These are phyloP conservation scores for Magnolia sinica DNA, from an alignment of 164 flowering plant species.

Conservation along the genomic window DNA sequence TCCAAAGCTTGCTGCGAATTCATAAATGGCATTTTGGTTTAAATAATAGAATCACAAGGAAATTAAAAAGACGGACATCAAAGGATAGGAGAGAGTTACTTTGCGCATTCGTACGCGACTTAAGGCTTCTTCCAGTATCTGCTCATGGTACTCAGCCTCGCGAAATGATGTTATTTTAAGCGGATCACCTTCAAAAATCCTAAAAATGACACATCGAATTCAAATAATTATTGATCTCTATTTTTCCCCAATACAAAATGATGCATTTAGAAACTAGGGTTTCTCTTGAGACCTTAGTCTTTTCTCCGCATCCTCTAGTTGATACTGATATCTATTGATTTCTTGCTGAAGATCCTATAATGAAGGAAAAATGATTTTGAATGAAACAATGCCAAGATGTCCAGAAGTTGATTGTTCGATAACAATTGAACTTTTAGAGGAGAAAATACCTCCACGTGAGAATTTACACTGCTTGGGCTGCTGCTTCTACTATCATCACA, in stretches of 20 bases:
- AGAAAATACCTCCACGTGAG: conserved; percentile 3
- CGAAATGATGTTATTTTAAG: conserved; percentile 5
- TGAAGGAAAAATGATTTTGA: background rate
- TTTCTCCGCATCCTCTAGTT: background rate
- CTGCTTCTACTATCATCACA: background rate
- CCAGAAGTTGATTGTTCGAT: too few relatives aligned
- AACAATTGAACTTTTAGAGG: background rate
- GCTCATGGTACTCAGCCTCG: conserved; percentile 12
- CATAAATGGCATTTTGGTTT: background rate
- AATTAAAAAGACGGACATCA: background rate
- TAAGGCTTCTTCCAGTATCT: conserved; percentile 1
- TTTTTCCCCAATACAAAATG: background rate
- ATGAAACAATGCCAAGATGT: background rate
- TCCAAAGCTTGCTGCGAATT: background rate
- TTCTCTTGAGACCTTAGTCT: background rate
- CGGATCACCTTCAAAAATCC: conserved; percentile 10
- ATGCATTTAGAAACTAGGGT: background rate
- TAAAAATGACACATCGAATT: background rate
- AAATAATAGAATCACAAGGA: background rate
- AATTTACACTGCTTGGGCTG: background rate
- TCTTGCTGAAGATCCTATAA: conserved; percentile 8
- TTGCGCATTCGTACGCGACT: conserved; percentile 1
- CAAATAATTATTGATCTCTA: background rate
- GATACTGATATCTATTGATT: conserved; percentile 1
- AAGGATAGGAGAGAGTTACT: background rate